Evolutionary conservation across 2,329 filamentous ascomycete species (phyloP), one percentile per base, ranked within the genome.

Genomic region (Boeremia exigua): DNA sequence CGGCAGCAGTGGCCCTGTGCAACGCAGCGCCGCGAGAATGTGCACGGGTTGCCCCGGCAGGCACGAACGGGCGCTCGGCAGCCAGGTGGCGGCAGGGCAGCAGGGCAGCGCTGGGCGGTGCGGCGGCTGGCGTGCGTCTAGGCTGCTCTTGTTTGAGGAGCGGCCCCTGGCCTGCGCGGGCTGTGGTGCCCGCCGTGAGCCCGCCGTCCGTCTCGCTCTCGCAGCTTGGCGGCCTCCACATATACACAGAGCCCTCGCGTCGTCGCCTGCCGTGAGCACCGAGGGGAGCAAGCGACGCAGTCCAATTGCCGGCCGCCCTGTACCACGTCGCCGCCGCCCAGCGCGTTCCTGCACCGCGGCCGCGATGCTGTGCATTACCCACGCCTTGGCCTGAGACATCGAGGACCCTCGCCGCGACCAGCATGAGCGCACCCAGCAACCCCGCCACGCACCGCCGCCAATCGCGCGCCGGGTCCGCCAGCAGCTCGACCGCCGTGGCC

Each of bases 401-500:
- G 48, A 55, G 39, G 38, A 54, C 46, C 39, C 49, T 55, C 43
- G 53, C 55, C 36, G 48, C 36, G 46, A n/a, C 48, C 58, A 61
- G 56, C 63, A 72, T 69, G 67, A 72, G 66, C 54, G 58, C 67
- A 48, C 63, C 60, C 30, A 29, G 46, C 37, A 38, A 58, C 17
- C 52, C 61, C 23, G 62, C 19, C 19, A 23, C 19, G 3, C 19
- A 23, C 19, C 72, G 67, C 62, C 62, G 59, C 52, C 69, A 70
- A 36, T 78, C 78, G 62, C 74, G 77, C 55, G 75, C 75, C 29
- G 78, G 76, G 60, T 80, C 79, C 29, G 61, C 76, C 38, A 80
- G 78, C 39, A 79, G 78, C 48, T 78, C 79, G 38, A 75, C 76
- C 33, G 17, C 34, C 34, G 14, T 37, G 6, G 66, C 74, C 51